Conservation (phyloP, 2,329 filamentous ascomycete genomes). For the Aspergillus niger region DNA sequence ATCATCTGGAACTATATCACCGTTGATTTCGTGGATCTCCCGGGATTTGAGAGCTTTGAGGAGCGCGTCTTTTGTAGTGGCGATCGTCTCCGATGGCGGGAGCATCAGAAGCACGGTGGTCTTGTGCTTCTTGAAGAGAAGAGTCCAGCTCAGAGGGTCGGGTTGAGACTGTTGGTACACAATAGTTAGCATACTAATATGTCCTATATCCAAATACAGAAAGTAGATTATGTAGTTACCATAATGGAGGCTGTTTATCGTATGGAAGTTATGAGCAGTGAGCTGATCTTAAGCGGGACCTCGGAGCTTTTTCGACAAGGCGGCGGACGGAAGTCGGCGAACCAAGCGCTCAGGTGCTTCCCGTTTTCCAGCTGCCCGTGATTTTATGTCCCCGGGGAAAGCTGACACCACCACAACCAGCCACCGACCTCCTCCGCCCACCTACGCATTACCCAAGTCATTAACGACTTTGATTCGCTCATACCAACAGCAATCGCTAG, state of each 20-base stretch:
- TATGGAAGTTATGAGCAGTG: conserved; percentile 16
- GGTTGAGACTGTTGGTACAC: conserved; percentile 21
- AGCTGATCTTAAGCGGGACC: conserved; percentile 19
- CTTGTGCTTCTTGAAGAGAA: conserved; percentile 72
- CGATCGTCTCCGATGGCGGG: conserved; percentile 59
- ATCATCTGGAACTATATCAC: conserved; percentile 40
- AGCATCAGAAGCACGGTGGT: conserved; percentile 71
- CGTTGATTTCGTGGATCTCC: conserved; percentile 43
- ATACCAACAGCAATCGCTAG: background rate
- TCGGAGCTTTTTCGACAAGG: conserved; percentile 12
- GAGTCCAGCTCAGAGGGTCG: conserved; percentile 59
- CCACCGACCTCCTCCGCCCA: background rate
- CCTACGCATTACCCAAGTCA: background rate
- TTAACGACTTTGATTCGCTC: background rate
- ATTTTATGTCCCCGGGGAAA: background rate
- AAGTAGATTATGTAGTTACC: conserved; percentile 11
- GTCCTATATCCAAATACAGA: background rate
- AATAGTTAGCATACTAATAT: background rate
- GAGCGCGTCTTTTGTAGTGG: conserved; percentile 60
- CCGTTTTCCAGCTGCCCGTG: background rate
- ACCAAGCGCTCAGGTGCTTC: conserved; percentile 7
- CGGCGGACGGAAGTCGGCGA: conserved; percentile 7
- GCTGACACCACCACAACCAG: conserved; percentile 16
- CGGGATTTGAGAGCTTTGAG: conserved; percentile 56
- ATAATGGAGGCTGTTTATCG: conserved; percentile 17